Evolutionary conservation across 73 alveolate genomes (phyloP).

Genomic region (Symbiodinium natans): DNA sequence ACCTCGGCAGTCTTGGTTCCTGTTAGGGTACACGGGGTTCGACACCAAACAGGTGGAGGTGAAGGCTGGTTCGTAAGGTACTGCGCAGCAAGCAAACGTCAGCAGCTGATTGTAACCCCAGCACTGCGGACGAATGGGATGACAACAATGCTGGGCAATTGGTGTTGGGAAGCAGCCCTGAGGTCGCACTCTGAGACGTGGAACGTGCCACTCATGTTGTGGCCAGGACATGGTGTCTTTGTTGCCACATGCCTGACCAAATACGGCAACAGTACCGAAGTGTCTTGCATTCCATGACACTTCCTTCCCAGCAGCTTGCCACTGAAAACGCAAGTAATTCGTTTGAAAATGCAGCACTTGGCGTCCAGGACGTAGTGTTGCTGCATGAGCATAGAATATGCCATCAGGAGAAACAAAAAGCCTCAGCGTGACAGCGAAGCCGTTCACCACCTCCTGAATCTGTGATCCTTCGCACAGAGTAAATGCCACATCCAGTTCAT

Average conservation of each 20-base stretch:
- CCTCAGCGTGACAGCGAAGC: background rate
- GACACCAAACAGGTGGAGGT: constrained; percentile 60
- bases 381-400: background rate
- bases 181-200: constrained; percentile 34
- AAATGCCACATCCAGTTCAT: constrained; percentile 31
- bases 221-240: background rate
- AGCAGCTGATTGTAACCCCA: constrained; percentile 70
- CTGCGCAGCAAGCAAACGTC: constrained; percentile 75
- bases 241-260: constrained; percentile 51
- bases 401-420: background rate
- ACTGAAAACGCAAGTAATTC: constrained; percentile 39
- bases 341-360: constrained; percentile 10
- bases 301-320: constrained; percentile 23
- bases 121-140: constrained; percentile 70
- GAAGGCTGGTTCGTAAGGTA: constrained; percentile 12
- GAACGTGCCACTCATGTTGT: constrained; percentile 30
- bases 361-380: constrained; percentile 64
- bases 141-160: constrained; percentile 68
- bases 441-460: constrained; percentile 22
- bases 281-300: background rate
- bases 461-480: constrained; percentile 62
- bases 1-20: constrained; percentile 70
- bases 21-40: constrained; percentile 45
- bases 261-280: constrained; percentile 12
- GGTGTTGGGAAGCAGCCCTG: constrained; percentile 19